Base-by-base conservation (phyloP, 2,329 filamentous ascomycete species). In the Karstenula rhodostoma region DNA sequence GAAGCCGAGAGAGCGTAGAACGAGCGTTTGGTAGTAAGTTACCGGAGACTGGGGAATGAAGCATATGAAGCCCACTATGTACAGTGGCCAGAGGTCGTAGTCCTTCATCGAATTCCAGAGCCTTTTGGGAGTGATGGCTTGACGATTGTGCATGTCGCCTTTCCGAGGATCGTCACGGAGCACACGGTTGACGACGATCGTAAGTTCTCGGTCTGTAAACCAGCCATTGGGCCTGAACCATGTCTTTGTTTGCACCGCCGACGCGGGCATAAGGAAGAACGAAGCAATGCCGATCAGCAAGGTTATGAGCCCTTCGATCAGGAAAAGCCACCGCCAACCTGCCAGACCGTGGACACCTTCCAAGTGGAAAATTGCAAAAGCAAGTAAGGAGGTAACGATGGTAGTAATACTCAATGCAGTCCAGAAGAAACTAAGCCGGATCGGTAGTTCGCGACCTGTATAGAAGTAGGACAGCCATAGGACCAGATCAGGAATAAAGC, bases 391-490 rank as follows among this genome's bases (percentile, higher is more conserved):
- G 3, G 81, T 74, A 12, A 77, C 59, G 32, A 83, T 81, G 40
- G 81, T 78, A 4, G 79, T 79, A 0, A 78, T 76, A 48, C 79
- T 81, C 4, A 88, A 82, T 0, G 87, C 82, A 0, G 85, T 85
- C 87, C 87, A 90, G 78, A 90, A 90, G 61, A 81, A 83, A 67
- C 84, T 84, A 25, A 90, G 77, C 6, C 88, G 82, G 4, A 85
- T 82, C 0, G 88, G 86, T 0, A 91, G 78, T 71, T 90, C 89
- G 54, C 82, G 82, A 0, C 69, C 32, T 67, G 85, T 92, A 78
- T 91, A 92, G 77, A 89, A 93, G 75, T 92, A 92, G 1, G 86
- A 87, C 8, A 91, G 79, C 77, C 87, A 92, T 0, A 89, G 77
- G 5, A 88, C 80, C 25, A 85, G 82, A 47, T 84, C 83, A 0